Conservation (phyloP, 306 rosid genomes). For the Fagus sylvatica region DNA sequence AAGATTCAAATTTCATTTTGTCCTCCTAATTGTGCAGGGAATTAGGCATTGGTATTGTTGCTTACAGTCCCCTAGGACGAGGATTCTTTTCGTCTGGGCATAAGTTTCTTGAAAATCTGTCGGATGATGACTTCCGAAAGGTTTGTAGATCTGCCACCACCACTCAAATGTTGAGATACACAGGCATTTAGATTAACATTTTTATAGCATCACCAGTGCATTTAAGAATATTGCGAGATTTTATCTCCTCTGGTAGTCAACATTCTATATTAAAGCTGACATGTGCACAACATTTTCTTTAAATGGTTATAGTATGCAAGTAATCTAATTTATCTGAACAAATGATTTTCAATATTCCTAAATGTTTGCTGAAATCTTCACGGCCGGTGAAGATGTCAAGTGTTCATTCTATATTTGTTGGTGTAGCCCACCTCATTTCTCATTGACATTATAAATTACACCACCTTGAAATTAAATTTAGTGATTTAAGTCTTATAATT, state of each 20-base stretch:
- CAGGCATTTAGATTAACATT: neutral
- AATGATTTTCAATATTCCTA: neutral
- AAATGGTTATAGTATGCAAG: no score
- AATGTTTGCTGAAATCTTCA: neutral
- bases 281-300: no score
- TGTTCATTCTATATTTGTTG: no score
- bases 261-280: no score
- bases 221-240: neutral
- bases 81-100: no score
- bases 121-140: slow-evolving; percentile 46
- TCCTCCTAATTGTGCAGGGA: slow-evolving; percentile 31
- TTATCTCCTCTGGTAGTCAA: no score
- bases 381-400: no score
- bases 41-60: slow-evolving; percentile 65
- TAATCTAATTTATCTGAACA: no score
- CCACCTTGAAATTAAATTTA: no score
- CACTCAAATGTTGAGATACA: neutral
- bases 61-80: slow-evolving; percentile 67
- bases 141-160: slow-evolving; percentile 35
- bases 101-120: slow-evolving; percentile 32
- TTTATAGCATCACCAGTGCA: neutral
- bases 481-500: no score
- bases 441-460: neutral
- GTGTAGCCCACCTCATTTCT: neutral
- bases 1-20: neutral